Percentiles rank a stretch among this genome's conserved stretches.
These are phyloP conservation scores for Teratosphaeria destructans DNA, from an alignment of 2,329 filamentous ascomycete genomes.

Conservation along the genomic window DNA sequence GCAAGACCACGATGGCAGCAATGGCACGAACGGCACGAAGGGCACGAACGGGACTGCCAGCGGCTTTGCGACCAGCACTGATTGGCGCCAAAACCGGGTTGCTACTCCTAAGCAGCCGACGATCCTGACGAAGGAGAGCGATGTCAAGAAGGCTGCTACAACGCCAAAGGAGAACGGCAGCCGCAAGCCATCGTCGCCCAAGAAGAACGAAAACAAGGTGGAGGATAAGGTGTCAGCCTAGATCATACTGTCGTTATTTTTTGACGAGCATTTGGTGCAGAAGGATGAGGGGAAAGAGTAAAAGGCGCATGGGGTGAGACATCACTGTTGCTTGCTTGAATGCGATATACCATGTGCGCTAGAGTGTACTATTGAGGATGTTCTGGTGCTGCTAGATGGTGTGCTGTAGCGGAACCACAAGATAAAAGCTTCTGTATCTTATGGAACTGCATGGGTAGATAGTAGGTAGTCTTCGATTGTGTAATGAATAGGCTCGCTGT, in stretches of 20 bases:
- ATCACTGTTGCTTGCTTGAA: neutral
- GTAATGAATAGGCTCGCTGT: neutral
- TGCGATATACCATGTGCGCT: neutral
- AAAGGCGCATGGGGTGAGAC: neutral
- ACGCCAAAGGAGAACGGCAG: neutral
- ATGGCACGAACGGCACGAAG: neutral
- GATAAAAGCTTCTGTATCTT: neutral
- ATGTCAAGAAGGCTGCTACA: neutral
- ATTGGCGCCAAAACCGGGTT: neutral
- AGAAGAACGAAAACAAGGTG: neutral
- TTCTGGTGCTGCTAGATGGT: neutral
- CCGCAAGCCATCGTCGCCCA: neutral
- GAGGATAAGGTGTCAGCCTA: neutral
- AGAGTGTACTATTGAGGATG: neutral
- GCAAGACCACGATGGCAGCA: neutral
- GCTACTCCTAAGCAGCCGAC: neutral
- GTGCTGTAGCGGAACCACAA: neutral
- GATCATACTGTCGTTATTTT: neutral
- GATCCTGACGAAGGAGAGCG: neutral
- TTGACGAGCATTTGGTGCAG: neutral
- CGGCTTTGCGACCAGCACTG: neutral
- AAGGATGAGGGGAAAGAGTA: neutral
- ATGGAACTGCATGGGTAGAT: neutral
- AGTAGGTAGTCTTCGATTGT: neutral
- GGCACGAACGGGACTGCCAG: neutral